Evolutionary conservation across 306 rosid species (phyloP).

Genomic region (Begonia fuchsioides): DNA sequence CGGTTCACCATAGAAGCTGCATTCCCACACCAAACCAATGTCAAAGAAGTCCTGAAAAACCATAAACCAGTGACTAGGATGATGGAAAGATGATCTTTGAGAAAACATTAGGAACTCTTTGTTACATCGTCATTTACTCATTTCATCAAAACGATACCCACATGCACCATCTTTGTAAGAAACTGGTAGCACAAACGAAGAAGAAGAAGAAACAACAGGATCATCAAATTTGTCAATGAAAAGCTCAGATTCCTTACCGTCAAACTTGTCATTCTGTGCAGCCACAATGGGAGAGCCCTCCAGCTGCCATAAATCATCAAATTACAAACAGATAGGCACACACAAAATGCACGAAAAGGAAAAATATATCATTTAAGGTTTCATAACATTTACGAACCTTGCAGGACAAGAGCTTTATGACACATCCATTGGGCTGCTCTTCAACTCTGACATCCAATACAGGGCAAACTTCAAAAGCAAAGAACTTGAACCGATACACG

Average conservation of each 20-base stretch:
- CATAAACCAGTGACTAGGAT: slow-evolving; percentile 40
- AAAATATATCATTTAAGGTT: background rate
- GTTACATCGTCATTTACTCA: background rate
- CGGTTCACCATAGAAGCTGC: slow-evolving; percentile 95
- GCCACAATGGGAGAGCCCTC: slow-evolving; percentile 82
- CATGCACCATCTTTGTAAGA: too few relatives aligned
- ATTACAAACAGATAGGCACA: slow-evolving; percentile 15
- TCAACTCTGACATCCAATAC: slow-evolving; percentile 80
- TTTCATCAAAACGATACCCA: background rate
- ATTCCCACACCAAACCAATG: slow-evolving; percentile 70
- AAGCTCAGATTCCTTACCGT: slow-evolving; percentile 36
- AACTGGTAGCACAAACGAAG: background rate
- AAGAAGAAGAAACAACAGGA: too few relatives aligned
- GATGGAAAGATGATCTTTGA: slow-evolving; percentile 15
- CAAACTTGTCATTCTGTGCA: slow-evolving; percentile 84
- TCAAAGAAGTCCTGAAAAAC: slow-evolving; percentile 57
- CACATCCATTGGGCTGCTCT: slow-evolving; percentile 66
- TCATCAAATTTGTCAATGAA: too few relatives aligned
- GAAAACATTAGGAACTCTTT: slow-evolving; percentile 1
- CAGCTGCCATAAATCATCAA: slow-evolving; percentile 27
- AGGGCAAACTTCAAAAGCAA: slow-evolving; percentile 77
- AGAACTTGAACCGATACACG: slow-evolving; percentile 67
- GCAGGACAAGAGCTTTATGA: slow-evolving; percentile 85
- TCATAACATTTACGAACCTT: slow-evolving; percentile 35
- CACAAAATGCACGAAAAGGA: background rate